Conservation (phyloP, 73 alveolate genomes). For the Stentor coeruleus region DNA sequence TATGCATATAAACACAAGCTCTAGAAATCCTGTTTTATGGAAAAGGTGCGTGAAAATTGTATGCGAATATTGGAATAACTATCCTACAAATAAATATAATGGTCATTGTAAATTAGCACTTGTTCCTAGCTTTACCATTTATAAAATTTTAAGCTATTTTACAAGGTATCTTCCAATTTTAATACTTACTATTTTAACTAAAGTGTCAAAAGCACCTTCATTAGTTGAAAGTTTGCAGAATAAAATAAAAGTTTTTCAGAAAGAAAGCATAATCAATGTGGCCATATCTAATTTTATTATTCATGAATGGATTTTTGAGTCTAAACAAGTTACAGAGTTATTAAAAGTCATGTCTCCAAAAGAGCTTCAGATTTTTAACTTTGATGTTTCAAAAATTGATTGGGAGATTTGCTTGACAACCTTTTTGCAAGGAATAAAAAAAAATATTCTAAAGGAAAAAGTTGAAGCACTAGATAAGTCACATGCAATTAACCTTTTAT, state of each 20-base stretch:
- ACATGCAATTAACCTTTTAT: conserved; percentile 36
- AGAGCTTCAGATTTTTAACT: conserved; percentile 46
- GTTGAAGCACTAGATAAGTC: conserved; percentile 53
- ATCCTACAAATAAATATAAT: conserved; percentile 48
- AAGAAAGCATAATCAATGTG: conserved; percentile 51
- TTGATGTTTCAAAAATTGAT: conserved; percentile 62
- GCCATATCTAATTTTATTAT: conserved; percentile 49
- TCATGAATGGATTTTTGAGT: conserved; percentile 76
- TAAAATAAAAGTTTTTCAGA: conserved; percentile 46
- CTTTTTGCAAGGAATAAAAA: conserved; percentile 72
- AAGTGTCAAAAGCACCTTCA: conserved; percentile 40
- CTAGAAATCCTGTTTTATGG: conserved; percentile 70
- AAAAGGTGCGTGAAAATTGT: conserved; percentile 34
- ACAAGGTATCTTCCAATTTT: conserved; percentile 58
- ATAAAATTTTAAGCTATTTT: conserved; percentile 30
- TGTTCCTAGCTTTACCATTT: conserved; percentile 31
- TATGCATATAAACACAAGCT: conserved; percentile 61
- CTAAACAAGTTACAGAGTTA: conserved; percentile 29
- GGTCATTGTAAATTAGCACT: conserved; percentile 29
- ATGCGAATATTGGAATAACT: conserved; percentile 34
- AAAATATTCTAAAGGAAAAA: conserved; percentile 71
- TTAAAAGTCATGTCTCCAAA: conserved; percentile 30
- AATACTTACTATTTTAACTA: conserved; percentile 31
- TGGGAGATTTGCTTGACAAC: conserved; percentile 62
- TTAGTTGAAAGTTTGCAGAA: conserved; percentile 49